Evolutionary conservation across 2,329 filamentous ascomycete genomes (phyloP), one percentile per base, ranked within the genome.

Genomic region (Epichloe aotearoae): DNA sequence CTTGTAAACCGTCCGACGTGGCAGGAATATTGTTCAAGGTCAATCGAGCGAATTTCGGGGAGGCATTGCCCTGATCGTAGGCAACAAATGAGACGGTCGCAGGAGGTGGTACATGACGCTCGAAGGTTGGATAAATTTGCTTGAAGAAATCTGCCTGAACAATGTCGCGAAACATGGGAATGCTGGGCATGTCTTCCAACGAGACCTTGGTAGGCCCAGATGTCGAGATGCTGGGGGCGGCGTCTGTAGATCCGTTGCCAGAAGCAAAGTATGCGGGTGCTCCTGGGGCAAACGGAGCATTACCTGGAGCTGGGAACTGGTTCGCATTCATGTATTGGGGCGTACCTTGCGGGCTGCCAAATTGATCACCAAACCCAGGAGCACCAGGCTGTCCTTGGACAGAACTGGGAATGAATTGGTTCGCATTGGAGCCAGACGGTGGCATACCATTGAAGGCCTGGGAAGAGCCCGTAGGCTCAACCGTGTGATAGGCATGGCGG

Each of bases 61-160:
- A 96, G 5, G 93, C 84, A 65, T 96, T 98, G 60, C 93, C 93
- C 67, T 98, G 93, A 61, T 98, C 93, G 60, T 83, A 87, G n/a
- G 90, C 87, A 38, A 96, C 85, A 62, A 93, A 97, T 2, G 93
- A 89, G 20, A 93, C 78, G 5, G 86, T 81, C 14, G 90, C 87
- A 2, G 93, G 89, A 45, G 93, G 93, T 11, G 93, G 90, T 2
- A 95, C 76, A 63, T 95, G 89, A 53, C 86, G 86, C 69, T 97
- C 91, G 71, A 97, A 95, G 3, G 93, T 98, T 17, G 91, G 89
- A 65, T 96, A 97, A 48, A 95, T 76, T 66, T 95, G 86, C 58
- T 77, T 82, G 59, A 94, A 78, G 64, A 91, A 98, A 70, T 90
- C 85, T 56, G 85, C 83, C 57, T 93, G 87, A 7, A 87, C 77